A percentile compares a stretch with the other conserved stretches of the same genome.
These are phyloP conservation scores for Mycothermus thermophilus DNA, from an alignment of 495 filamentous ascomycete genomes.

Conservation along the genomic window DNA sequence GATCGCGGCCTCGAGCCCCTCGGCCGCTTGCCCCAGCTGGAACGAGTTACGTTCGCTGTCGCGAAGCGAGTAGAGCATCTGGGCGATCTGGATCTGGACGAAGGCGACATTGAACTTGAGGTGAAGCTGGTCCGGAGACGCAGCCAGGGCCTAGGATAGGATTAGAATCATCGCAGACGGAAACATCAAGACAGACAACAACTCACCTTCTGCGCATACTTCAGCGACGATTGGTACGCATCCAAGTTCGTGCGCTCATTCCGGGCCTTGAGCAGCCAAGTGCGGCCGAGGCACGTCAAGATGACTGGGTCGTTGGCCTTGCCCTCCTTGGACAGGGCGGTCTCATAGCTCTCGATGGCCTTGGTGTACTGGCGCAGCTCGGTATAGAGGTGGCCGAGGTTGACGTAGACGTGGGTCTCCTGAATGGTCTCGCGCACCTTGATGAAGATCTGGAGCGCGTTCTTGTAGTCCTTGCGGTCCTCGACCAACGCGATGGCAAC, in stretches of 20 bases:
- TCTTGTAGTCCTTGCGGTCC: conserved; percentile 73
- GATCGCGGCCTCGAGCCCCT: conserved; percentile 85
- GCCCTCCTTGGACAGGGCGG: conserved; percentile 67
- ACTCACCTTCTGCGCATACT: conserved; percentile 63
- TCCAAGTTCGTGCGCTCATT: conserved; percentile 61
- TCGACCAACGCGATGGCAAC: conserved; percentile 87
- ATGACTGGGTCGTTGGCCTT: conserved; percentile 66
- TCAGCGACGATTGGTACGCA: conserved; percentile 75
- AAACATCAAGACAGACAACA: background rate
- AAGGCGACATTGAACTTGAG: conserved; percentile 97
- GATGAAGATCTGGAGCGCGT: conserved; percentile 70
- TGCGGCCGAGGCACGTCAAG: conserved; percentile 83
- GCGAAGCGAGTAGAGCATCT: conserved; percentile 56
- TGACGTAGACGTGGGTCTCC: conserved; percentile 75
- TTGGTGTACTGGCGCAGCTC: conserved; percentile 79
- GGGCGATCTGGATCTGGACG: conserved; percentile 85
- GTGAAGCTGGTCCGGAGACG: conserved; percentile 71
- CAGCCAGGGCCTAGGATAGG: conserved; percentile 47
- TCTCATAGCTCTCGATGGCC: conserved; percentile 88
- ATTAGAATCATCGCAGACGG: conserved; percentile 10
- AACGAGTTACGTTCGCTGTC: conserved; percentile 62
- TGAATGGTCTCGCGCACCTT: conserved; percentile 80
- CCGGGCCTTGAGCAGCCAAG: conserved; percentile 77
- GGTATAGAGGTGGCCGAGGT: conserved; percentile 81
- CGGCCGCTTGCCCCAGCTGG: conserved; percentile 62